Evolutionary conservation across 2,329 filamentous ascomycete species (phyloP), one percentile per base, ranked within the genome.

Genomic region (Emergomyces africanus): DNA sequence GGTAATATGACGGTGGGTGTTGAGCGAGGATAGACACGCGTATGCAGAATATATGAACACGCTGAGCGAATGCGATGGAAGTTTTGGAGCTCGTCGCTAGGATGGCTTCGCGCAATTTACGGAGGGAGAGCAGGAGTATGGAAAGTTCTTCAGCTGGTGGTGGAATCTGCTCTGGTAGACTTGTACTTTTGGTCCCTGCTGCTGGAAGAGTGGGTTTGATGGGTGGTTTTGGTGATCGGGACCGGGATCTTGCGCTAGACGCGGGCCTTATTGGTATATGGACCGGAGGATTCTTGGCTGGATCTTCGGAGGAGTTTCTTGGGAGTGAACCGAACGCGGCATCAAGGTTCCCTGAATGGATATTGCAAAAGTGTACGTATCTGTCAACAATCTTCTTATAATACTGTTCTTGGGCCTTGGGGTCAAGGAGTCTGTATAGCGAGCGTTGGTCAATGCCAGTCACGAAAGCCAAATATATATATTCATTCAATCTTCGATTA

Each of bases 81-180:
- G 91, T 84, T 57, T 84, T 83, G 9, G 88, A 85, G 14, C 89
- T 68, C n/a, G 74, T 74, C 59, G 74, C 89, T 2, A 95, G 83
- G 54, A 97, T 86, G 28, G 87, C 91, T 76, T 99, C 94, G 59
- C 94, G 85, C 37, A 99, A 82, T 72, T 96, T 97, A 62, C 94
- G 86, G 69, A 97, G 85, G 2, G 92, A 89, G 67, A 88, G 82
- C 58, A 96, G 79, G 57, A 97, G 84, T 23, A 82, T 83, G 1
- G 86, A 81, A 35, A 96, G 80, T 64, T 88, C 84, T 64, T 83
- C 81, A 14, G 81, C 80, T 59, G 81, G 77, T 41, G 64, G 62
- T 41, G 65, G 62, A 56, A 64, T 61, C 49, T 49, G 60, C 56
- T 49, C 63, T 56, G 49, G 44, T 51, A 54, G 58, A 57, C 49